Evolutionary conservation across 768 basidiomycete species (phyloP).

Genomic region (Naganishia antarctica): DNA sequence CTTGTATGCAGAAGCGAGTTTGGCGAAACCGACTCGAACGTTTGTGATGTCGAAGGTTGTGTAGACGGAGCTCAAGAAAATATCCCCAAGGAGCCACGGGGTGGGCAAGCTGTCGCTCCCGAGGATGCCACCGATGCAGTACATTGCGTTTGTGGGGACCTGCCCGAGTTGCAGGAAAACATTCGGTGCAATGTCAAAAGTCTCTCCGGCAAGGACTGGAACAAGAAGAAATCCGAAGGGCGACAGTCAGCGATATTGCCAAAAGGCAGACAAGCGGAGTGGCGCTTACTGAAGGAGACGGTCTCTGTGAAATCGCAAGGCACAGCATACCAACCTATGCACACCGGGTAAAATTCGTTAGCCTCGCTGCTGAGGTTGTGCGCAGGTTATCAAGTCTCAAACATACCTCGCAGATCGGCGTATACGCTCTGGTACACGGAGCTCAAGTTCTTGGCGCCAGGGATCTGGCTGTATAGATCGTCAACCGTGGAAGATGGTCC

Average conservation of each 20-base stretch:
- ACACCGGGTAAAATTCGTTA: no score
- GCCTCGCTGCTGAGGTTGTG: no score
- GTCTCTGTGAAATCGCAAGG: slow-evolving; percentile 18
- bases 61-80: slow-evolving; percentile 55
- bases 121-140: slow-evolving; percentile 15
- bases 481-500: neutral
- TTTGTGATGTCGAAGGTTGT: slow-evolving; percentile 52
- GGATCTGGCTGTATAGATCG: slow-evolving; percentile 5
- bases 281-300: slow-evolving; percentile 12
- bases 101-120: slow-evolving; percentile 1
- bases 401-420: neutral
- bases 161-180: slow-evolving; percentile 12
- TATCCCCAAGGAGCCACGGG: slow-evolving; percentile 38
- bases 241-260: no score
- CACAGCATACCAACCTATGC: slow-evolving; percentile 17
- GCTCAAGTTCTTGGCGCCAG: slow-evolving; percentile 14
- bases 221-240: neutral
- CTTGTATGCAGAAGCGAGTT: neutral
- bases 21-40: slow-evolving; percentile 52
- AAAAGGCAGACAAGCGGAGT: neutral
- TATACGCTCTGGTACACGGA: neutral
- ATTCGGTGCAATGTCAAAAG: slow-evolving; percentile 13
- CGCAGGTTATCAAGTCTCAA: neutral
- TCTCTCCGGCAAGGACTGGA: slow-evolving; percentile 4
- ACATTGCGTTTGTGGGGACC: slow-evolving; percentile 9